Conservation (phyloP, 1,139 yeast species). For the Nadsonia commutata region DNA sequence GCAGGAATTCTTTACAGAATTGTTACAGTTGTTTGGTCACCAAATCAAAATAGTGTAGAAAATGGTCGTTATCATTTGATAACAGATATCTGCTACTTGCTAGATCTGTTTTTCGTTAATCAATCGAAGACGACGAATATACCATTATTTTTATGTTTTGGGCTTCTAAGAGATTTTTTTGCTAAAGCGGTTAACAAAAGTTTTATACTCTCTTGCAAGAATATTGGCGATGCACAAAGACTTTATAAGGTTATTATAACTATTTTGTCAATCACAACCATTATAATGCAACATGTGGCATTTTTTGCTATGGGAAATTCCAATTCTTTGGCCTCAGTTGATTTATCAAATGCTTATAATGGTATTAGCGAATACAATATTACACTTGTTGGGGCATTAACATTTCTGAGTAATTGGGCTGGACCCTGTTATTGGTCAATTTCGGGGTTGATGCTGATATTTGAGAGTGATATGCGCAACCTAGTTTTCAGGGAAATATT, state of each 20-base stretch:
- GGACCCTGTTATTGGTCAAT: constrained; percentile 77
- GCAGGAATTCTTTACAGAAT: constrained; percentile 14
- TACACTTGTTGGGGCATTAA: constrained; percentile 58
- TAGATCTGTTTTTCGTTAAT: constrained; percentile 45
- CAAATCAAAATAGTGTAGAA: neutral
- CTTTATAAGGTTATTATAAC: constrained; percentile 12
- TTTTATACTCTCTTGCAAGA: constrained; percentile 8
- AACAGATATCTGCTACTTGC: constrained; percentile 3
- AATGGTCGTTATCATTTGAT: constrained; percentile 1
- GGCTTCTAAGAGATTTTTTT: constrained; percentile 17
- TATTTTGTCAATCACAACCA: constrained; percentile 15
- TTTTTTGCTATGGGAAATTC: constrained; percentile 87
- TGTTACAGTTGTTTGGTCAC: constrained; percentile 1
- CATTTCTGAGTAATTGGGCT: constrained; percentile 70
- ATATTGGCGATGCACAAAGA: constrained; percentile 5
- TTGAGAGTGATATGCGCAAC: constrained; percentile 21
- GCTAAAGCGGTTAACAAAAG: constrained; percentile 11
- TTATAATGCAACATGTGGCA: constrained; percentile 50
- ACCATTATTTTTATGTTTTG: constrained; percentile 49
- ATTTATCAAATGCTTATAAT: constrained; percentile 81
- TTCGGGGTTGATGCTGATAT: constrained; percentile 33
- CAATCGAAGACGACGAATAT: constrained; percentile 58
- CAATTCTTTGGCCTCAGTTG: constrained; percentile 82
- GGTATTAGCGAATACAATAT: constrained; percentile 63
- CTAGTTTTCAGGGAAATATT: neutral